Evolutionary conservation across 2,329 filamentous ascomycete genomes (phyloP).

Genomic region (Pestalotiopsis sp.): DNA sequence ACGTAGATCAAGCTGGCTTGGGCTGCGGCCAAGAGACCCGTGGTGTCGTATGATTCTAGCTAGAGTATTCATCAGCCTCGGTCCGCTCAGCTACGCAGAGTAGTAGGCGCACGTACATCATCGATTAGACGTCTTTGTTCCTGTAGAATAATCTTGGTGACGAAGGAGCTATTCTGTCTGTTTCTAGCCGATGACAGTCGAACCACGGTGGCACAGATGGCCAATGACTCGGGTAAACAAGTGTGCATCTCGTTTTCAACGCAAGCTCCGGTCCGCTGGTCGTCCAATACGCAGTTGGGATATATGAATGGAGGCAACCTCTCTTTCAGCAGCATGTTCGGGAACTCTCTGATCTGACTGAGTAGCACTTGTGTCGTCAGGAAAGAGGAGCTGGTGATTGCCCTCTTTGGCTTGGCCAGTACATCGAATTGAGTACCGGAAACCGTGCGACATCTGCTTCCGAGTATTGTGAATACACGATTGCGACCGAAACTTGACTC

Average conservation of each 20-base stretch:
- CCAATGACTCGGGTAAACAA: conserved; percentile 28
- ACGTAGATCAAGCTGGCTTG: conserved; percentile 21
- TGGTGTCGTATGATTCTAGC: conserved; percentile 3
- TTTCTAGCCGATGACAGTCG: conserved; percentile 25
- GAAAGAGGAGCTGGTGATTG: conserved; percentile 16
- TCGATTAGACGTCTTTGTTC: conserved; percentile 21
- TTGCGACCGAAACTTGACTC: conserved; percentile 1
- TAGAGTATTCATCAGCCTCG: not conserved
- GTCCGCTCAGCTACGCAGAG: not conserved
- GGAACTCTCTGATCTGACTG: conserved; percentile 27
- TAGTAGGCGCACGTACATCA: conserved; percentile 16
- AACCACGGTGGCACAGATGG: conserved; percentile 27
- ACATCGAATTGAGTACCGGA: not conserved
- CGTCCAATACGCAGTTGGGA: conserved; percentile 25
- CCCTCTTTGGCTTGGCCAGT: conserved; percentile 1
- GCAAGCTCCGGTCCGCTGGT: conserved; percentile 14
- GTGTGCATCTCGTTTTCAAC: conserved; percentile 23
- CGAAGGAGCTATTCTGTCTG: conserved; percentile 21
- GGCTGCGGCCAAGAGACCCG: conserved; percentile 16
- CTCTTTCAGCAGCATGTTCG: conserved; percentile 23
- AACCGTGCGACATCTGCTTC: not conserved
- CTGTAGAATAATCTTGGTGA: conserved; percentile 28
- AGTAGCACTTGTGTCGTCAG: conserved; percentile 24
- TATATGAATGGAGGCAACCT: conserved; percentile 31
- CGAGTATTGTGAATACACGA: not conserved